Base-by-base conservation (phyloP, 306 rosid species). In the Inga laurina region DNA sequence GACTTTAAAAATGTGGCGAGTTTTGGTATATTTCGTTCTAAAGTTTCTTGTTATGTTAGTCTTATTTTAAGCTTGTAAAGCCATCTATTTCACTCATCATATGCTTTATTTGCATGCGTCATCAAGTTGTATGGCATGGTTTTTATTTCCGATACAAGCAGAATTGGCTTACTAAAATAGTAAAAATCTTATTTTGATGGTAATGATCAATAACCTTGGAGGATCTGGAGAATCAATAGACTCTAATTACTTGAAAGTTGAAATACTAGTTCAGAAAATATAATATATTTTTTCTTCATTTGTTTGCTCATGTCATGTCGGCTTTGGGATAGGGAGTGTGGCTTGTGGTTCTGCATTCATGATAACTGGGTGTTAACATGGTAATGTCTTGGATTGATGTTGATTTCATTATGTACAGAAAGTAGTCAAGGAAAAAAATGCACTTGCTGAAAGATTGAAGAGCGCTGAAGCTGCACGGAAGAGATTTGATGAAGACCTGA, bases 401-500 rank as follows among this genome's bases (percentile, higher is more conserved):
- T 76, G 73, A 85, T 76, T 69, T 86, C 81, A 78, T 88, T 73
- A 45, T 82, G 69, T 64, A 82, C 97, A 97, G 99, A 97, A 94
- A 93, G 85, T 97, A 75, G 89, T 94, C 61, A 97, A 97, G 90
- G 99, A 97, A 90, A 97, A 97, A 86, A 97, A 94, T 89, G 92
- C 93, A 43, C 95, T 97, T 39, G 89, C 99, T 67, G 99, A 97
- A 86, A 92, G 98, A 89, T 81, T 97, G 90, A 97, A 92, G 91
- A 83, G 89, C 83, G 94, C 98, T 16, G 99, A 97, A 87, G 97
- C 90, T 78, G 99, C 98, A 56, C 95, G 98, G 34, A 97, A 90
- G 91, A 89, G 97, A 88, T 97, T 92, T 94, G 99, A 97, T 52
- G 99, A 97, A 86, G 97, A 97, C 76, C 89, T 92, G 84, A 97